Base-by-base conservation (phyloP, 805 yeast genomes). In the Kregervanrija delftensis region DNA sequence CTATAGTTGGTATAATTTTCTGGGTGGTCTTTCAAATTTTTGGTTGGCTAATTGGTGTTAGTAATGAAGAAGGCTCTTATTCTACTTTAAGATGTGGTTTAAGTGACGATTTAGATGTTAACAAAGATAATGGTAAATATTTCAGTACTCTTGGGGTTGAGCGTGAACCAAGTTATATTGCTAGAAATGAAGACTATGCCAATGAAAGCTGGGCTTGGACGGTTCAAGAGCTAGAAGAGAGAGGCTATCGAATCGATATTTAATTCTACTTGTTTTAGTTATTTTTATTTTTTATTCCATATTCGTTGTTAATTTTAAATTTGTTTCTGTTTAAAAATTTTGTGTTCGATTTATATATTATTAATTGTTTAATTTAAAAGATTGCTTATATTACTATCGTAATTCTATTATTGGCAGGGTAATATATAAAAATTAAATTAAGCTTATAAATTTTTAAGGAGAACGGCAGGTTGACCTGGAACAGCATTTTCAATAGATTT, bases 391-490 rank as follows among this genome's bases (percentile, higher is more conserved):
- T 22, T 22, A 22, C 28, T 22, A 22, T 22, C 28, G 28, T 22
- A 22, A 22, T 2, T 22, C 28, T 22, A 22, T 22, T 22, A 22
- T 22, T 22, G 28, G 28, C 28, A 22, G 28, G 28, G 28, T 6
- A 22, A 22, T 22, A 22, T 6, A 22, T 22, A 22, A 22, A 6
- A 22, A 22, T 22, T 22, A 8, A 22, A 22, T 22, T 22, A 9
- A 10, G 30, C 37, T 53, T 68, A 74, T 39, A 83, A 59, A 65
- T 90, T 90, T 54, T 69, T 77, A 51, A 91, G 73, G 50, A 80
- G 65, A 58, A 91, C 79, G 58, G 96, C 97, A 34, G 99, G 98
- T 54, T 77, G 76, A 49, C 98, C 98, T 40, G 99, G 99, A 52
- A 86, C 83, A 28, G 98, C 90, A 49, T 74, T 74, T 52, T 86